These are phyloP conservation scores for Leishmania tropica DNA, from an alignment of 208 protist species.

Conservation along the genomic window DNA sequence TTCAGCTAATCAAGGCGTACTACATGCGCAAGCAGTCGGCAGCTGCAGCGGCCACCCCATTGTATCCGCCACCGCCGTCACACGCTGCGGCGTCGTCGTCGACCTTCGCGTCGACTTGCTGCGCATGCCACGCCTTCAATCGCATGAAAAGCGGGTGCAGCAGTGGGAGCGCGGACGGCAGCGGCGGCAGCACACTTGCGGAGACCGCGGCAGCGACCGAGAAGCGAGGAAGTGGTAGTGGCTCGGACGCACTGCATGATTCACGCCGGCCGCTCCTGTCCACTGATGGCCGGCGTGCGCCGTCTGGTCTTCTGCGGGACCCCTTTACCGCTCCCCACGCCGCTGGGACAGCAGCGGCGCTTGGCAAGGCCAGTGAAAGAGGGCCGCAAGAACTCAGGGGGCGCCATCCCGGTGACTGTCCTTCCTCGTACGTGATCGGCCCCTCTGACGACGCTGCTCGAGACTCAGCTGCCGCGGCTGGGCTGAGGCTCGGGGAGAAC, in stretches of 20 bases:
- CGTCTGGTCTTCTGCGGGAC: not conserved
- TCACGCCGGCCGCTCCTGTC: not conserved
- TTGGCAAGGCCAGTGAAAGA: not conserved
- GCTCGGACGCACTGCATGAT: not conserved
- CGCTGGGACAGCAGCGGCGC: not conserved
- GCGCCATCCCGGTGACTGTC: not conserved
- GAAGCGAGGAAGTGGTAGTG: not conserved
- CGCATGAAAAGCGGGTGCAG: not conserved
- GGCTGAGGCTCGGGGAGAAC: not conserved
- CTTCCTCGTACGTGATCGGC: not conserved
- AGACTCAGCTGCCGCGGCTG: not conserved
- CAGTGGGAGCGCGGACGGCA: not conserved
- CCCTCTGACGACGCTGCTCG: not conserved
- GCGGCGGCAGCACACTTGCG: not conserved
- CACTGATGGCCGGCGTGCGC: not conserved
- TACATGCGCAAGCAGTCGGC: conserved; percentile 34
- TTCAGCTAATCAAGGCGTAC: conserved; percentile 53
- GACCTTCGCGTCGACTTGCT: not conserved
- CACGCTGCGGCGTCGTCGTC: not conserved
- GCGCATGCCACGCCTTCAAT: not conserved
- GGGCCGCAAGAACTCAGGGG: not conserved
- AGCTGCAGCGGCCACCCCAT: not conserved
- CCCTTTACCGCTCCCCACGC: not conserved
- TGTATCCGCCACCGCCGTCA: not conserved
- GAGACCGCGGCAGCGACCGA: not conserved